phyloP scores from a whole-genome alignment of 1,284 basidiomycete genomes.

The Abortiporus biennis region DNA sequence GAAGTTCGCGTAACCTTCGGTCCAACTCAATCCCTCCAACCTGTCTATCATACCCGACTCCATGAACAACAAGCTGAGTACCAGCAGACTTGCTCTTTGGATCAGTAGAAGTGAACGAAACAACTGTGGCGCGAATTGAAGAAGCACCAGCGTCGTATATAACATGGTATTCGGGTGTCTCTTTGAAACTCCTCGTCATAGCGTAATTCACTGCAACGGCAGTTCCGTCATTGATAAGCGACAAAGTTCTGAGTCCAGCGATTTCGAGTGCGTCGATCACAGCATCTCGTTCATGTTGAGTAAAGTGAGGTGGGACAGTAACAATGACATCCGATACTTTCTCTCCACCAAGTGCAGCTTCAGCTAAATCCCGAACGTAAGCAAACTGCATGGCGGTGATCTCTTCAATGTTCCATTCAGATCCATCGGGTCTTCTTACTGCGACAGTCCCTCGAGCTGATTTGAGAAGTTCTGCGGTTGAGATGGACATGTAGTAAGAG shows the following conservation, averaged over 20 bases:
- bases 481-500: slow-evolving; percentile 63
- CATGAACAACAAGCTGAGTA: slow-evolving; percentile 72
- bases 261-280: slow-evolving; percentile 89
- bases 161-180: slow-evolving; percentile 77
- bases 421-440: slow-evolving; percentile 51
- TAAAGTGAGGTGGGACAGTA: slow-evolving; percentile 84
- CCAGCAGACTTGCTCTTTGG: slow-evolving; percentile 40
- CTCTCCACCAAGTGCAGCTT: slow-evolving; percentile 66
- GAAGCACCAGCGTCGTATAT: slow-evolving; percentile 94
- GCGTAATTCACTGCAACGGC: slow-evolving; percentile 94
- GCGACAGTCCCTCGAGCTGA: slow-evolving; percentile 58
- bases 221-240: slow-evolving; percentile 89
- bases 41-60: slow-evolving; percentile 76
- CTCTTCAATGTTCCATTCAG: slow-evolving; percentile 82
- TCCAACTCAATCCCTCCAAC: slow-evolving; percentile 85
- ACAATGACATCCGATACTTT: slow-evolving; percentile 77
- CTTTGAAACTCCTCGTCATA: slow-evolving; percentile 85
- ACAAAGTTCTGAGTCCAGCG: slow-evolving; percentile 78
- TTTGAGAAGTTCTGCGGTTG: slow-evolving; percentile 50
- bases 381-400: slow-evolving; percentile 92
- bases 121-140: slow-evolving; percentile 82
- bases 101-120: slow-evolving; percentile 66
- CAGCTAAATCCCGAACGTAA: slow-evolving; percentile 87
- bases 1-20: slow-evolving; percentile 75
- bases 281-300: slow-evolving; percentile 83